Evolutionary conservation across 2,329 filamentous ascomycete genomes (phyloP).

Genomic region (Botrytis paeoniae): DNA sequence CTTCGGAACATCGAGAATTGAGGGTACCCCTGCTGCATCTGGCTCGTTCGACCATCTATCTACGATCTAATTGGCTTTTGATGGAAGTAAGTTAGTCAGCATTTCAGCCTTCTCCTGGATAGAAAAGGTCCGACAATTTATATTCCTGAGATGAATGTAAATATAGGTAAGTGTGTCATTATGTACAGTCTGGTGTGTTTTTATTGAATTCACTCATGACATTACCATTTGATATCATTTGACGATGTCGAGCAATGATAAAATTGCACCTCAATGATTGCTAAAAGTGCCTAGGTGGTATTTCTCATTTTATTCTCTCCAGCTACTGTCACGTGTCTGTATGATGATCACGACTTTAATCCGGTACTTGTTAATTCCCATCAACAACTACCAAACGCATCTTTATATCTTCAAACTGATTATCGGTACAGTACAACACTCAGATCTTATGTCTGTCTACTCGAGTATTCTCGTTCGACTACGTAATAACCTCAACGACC

Average conservation of each 20-base stretch:
- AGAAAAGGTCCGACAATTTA: background rate
- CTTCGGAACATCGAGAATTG: background rate
- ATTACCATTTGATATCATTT: background rate
- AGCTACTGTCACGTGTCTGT: too few species aligned
- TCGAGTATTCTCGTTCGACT: background rate
- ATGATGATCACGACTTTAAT: too few species aligned
- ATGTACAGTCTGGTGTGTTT: background rate
- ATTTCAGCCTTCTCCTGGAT: background rate
- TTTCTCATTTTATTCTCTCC: background rate
- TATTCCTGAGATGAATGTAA: background rate
- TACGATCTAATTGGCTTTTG: background rate
- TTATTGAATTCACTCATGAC: background rate
- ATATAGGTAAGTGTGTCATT: background rate
- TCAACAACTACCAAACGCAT: too few species aligned
- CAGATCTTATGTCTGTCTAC: background rate
- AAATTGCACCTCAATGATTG: background rate
- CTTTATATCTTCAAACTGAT: background rate
- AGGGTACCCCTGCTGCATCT: background rate
- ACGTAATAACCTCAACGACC: background rate
- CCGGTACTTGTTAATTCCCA: too few species aligned
- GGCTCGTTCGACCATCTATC: background rate
- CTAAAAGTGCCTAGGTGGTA: fast-evolving
- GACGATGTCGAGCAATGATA: background rate
- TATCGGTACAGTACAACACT: background rate
- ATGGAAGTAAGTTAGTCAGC: background rate